Evolutionary conservation across 1,284 basidiomycete species (phyloP).

Genomic region (Mrakiaceae sp.): DNA sequence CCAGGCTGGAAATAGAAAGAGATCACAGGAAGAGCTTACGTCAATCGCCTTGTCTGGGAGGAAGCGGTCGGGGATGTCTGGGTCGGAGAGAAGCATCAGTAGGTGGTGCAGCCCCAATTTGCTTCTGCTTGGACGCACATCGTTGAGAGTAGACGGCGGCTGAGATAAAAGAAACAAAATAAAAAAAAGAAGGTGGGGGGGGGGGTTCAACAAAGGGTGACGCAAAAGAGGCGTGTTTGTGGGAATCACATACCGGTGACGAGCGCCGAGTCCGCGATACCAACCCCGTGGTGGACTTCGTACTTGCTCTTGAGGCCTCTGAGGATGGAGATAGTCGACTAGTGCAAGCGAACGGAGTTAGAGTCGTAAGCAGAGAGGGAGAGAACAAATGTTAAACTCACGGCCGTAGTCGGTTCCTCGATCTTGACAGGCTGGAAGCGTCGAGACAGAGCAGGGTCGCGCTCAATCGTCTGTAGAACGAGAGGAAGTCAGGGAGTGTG

Average conservation of each 20-base stretch:
- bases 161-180: constrained; percentile 21
- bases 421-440: constrained; percentile 81
- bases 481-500: too few species aligned
- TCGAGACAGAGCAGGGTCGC: constrained; percentile 80
- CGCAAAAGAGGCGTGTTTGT: background rate
- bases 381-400: constrained; percentile 14
- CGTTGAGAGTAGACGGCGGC: constrained; percentile 59
- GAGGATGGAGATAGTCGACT: constrained; percentile 72
- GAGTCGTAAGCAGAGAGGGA: constrained; percentile 4
- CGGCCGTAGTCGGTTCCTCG: constrained; percentile 71
- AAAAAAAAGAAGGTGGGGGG: constrained; percentile 1
- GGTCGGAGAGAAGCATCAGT: constrained; percentile 32
- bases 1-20: background rate
- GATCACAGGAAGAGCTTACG: background rate
- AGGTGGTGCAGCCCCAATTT: too few species aligned
- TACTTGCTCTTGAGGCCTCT: constrained; percentile 74
- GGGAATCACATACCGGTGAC: constrained; percentile 50
- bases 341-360: background rate
- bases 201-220: background rate
- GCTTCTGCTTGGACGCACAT: background rate
- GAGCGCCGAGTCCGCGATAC: constrained; percentile 73
- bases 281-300: constrained; percentile 82
- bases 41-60: constrained; percentile 79
- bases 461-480: constrained; percentile 54
- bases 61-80: constrained; percentile 76